Conservation (phyloP, 306 rosid species). For the Ceratonia siliqua region DNA sequence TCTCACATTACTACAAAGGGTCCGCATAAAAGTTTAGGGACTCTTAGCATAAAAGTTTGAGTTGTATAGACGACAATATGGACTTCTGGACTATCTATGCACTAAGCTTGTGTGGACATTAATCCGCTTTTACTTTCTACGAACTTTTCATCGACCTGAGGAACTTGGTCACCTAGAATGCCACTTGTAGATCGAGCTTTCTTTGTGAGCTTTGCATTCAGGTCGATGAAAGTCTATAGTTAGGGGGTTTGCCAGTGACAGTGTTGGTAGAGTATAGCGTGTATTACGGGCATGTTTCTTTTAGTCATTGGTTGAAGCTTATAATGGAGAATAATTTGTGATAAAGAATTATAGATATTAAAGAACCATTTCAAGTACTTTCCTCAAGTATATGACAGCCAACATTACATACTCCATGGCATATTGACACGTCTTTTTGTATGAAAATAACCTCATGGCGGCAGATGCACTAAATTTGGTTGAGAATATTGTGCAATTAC, state of each 20-base stretch:
- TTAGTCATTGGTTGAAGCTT: conserved; percentile 17
- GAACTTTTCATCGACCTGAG: too few relatives aligned
- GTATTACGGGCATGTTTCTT: conserved; percentile 22
- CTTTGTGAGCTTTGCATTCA: background rate
- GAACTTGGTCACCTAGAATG: background rate
- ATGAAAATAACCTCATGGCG: conserved; percentile 35
- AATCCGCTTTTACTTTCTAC: background rate
- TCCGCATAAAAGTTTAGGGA: too few relatives aligned
- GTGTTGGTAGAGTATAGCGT: background rate
- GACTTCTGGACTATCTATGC: too few relatives aligned
- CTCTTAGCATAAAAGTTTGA: too few relatives aligned
- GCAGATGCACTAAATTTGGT: conserved; percentile 47
- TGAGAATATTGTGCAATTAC: conserved; percentile 36
- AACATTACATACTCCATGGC: background rate
- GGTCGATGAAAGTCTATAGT: background rate
- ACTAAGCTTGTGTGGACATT: too few relatives aligned
- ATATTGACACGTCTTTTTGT: conserved; percentile 32
- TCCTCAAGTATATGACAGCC: background rate
- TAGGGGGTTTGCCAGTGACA: background rate
- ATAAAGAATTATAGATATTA: background rate
- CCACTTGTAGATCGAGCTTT: background rate
- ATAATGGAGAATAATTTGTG: conserved; percentile 18
- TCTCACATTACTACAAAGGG: too few relatives aligned
- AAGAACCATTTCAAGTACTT: background rate
- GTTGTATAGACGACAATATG: too few relatives aligned